Conservation (phyloP, 2,329 filamentous ascomycete species). For the Didymella glomerata region DNA sequence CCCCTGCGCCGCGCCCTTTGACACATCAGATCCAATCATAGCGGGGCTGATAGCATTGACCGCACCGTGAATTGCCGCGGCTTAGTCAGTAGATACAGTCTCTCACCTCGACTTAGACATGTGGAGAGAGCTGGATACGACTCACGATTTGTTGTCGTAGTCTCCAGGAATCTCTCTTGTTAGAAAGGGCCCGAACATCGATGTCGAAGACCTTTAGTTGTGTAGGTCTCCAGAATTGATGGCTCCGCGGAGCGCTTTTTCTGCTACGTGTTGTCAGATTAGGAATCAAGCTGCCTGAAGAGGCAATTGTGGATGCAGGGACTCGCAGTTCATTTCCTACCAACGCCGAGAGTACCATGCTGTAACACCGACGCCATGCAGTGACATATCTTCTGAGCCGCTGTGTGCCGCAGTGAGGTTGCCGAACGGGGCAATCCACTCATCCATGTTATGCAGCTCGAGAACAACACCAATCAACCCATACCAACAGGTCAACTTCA, state of each 20-base stretch:
- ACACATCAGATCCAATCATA: slow-evolving; percentile 38
- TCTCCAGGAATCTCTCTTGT: not conserved
- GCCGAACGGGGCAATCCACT: slow-evolving; percentile 1
- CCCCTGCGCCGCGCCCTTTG: slow-evolving; percentile 34
- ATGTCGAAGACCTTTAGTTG: not conserved
- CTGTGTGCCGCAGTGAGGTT: slow-evolving; percentile 18
- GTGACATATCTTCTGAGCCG: slow-evolving; percentile 15
- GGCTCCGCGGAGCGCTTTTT: not conserved
- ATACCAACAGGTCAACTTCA: not conserved
- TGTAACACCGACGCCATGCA: slow-evolving; percentile 27
- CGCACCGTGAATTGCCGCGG: slow-evolving; percentile 39
- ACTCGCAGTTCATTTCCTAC: slow-evolving; percentile 17
- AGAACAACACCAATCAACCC: not conserved
- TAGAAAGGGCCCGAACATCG: not conserved
- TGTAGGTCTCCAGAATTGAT: no score
- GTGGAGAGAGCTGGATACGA: not conserved
- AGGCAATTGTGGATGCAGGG: slow-evolving; percentile 22
- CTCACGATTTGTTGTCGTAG: not conserved
- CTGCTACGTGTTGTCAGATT: not conserved
- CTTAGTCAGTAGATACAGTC: slow-evolving; percentile 27
- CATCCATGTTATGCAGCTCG: not conserved
- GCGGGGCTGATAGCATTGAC: slow-evolving; percentile 6
- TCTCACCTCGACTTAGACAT: not conserved
- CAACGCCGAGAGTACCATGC: slow-evolving; percentile 14
- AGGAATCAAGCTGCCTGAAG: slow-evolving; percentile 19